Evolutionary conservation across 768 basidiomycete species (phyloP), one percentile per base, ranked within the genome.

Genomic region (Kwoniella europaea): DNA sequence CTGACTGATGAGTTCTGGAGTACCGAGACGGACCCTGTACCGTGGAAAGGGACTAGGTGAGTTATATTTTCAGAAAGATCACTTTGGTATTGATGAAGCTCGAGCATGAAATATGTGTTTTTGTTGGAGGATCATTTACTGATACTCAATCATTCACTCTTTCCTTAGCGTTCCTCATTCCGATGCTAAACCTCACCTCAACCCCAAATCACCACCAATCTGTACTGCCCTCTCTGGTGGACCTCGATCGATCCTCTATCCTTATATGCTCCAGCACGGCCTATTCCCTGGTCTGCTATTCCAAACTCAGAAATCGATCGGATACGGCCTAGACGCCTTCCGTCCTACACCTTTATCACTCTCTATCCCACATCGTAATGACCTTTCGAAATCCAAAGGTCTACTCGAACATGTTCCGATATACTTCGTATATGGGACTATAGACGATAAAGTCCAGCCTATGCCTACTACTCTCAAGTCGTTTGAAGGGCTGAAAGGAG

Each of bases 261-360:
- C 74, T 1, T 81, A 81, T 69, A 81, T 81, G 80, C 69, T 81
- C 5, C 80, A 81, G 67, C 80, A 81, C 59, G 73, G 46, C 22
- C 65, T 81, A 16, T 79, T 79, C 72, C 78, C 80, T 43, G 71
- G 68, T 5, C 59, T 81, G 10, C 61, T 81, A n/a, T 79, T 81
- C 68, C 59, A 72, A 22, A 73, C 55, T 10, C 79, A 79, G 63
- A 68, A 72, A 35, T 75, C 76, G 2, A 57, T 76, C 42, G 76
- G 78, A 16, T 67, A 67, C 12, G 78, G 78, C 1, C 53, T 75
- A 6, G 78, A 81, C 43, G 68, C 68, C 7, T 79, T 77, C 63
- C 54, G 78, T 44, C 80, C 80, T 13, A 59, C 71, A 2, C 78
- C 78, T 1, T 55, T 65, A 60, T 54, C 67, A 2, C 72, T 79